A percentile compares a stretch with the other conserved stretches of the same genome.
These are phyloP conservation scores for Cladophialophora chaetospira DNA, from an alignment of 2,329 filamentous ascomycete genomes.

Conservation along the genomic window DNA sequence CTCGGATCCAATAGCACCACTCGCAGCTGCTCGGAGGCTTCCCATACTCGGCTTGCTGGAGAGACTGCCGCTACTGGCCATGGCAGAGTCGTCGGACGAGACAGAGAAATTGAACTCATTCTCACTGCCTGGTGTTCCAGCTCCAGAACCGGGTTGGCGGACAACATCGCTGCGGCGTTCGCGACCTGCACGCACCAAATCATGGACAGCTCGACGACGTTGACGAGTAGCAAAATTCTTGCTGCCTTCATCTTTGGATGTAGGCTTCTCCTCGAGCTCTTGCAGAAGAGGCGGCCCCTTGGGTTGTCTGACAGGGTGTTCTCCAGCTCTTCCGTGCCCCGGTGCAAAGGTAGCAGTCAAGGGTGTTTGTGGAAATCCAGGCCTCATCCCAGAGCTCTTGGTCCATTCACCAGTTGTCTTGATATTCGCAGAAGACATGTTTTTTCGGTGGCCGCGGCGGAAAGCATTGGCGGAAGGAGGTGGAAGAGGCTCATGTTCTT, in stretches of 20 bases:
- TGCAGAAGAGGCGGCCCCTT: conserved; percentile 89
- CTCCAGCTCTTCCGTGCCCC: conserved; percentile 87
- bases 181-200: conserved; percentile 84
- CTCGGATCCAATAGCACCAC: conserved; percentile 85
- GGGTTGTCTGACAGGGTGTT: conserved; percentile 91
- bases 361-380: conserved; percentile 77
- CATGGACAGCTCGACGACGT: conserved; percentile 87
- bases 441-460: conserved; percentile 92
- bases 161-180: conserved; percentile 69
- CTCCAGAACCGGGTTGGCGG: conserved; percentile 67
- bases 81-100: conserved; percentile 70
- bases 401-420: conserved; percentile 52
- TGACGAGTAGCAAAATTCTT: conserved; percentile 95
- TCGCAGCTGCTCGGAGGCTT: conserved; percentile 75
- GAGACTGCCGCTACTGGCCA: conserved; percentile 75
- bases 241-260: conserved; percentile 90
- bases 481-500: conserved; percentile 72
- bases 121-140: conserved; percentile 89
- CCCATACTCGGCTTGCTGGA: conserved; percentile 73
- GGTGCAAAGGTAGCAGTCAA: conserved; percentile 86
- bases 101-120: conserved; percentile 68
- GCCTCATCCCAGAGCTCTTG: conserved; percentile 71
- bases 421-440: conserved; percentile 66
- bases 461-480: conserved; percentile 89
- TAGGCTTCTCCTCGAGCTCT: conserved; percentile 86